phyloP scores from a whole-genome alignment of 495 filamentous ascomycete species.

The Hypoxylon fragiforme region DNA sequence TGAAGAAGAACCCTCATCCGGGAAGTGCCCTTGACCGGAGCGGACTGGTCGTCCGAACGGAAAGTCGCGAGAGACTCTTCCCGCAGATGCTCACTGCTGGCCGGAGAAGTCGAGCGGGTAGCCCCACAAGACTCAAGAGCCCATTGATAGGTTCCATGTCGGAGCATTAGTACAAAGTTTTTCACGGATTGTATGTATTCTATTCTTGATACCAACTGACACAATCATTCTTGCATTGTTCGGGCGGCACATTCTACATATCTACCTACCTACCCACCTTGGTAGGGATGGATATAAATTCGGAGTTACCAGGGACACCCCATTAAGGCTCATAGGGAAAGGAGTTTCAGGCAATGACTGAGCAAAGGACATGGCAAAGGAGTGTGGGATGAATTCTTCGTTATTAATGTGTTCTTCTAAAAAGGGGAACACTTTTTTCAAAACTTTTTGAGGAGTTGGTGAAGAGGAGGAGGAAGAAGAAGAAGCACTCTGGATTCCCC shows the following conservation, averaged over 20 bases:
- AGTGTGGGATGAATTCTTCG: conserved; percentile 1
- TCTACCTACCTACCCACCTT: no score
- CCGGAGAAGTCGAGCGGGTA: conserved; percentile 62
- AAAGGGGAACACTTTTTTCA: no score
- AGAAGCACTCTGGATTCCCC: no score
- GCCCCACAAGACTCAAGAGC: conserved; percentile 67
- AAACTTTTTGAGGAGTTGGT: no score
- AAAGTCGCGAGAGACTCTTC: conserved; percentile 73
- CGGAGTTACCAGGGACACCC: conserved; percentile 27
- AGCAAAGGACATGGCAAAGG: conserved; percentile 3
- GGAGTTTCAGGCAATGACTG: conserved; percentile 19
- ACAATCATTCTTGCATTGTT: conserved; percentile 8
- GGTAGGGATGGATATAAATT: conserved; percentile 14
- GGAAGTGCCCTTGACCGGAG: conserved; percentile 68
- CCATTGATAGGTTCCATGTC: conserved; percentile 59
- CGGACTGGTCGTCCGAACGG: conserved; percentile 75
- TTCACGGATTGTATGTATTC: conserved; percentile 25
- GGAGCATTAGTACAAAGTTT: conserved; percentile 42
- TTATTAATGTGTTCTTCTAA: conserved; percentile 4
- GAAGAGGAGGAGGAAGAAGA: not conserved
- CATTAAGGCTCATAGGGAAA: conserved; percentile 16
- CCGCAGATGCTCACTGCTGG: conserved; percentile 55
- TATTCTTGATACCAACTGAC: conserved; percentile 27
- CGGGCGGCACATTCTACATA: conserved; percentile 15
- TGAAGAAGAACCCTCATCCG: conserved; percentile 45